These are phyloP conservation scores for Pleurozium schreberi DNA, from an alignment of 225 moss, liverwort and hornwort genomes.

Conservation along the genomic window DNA sequence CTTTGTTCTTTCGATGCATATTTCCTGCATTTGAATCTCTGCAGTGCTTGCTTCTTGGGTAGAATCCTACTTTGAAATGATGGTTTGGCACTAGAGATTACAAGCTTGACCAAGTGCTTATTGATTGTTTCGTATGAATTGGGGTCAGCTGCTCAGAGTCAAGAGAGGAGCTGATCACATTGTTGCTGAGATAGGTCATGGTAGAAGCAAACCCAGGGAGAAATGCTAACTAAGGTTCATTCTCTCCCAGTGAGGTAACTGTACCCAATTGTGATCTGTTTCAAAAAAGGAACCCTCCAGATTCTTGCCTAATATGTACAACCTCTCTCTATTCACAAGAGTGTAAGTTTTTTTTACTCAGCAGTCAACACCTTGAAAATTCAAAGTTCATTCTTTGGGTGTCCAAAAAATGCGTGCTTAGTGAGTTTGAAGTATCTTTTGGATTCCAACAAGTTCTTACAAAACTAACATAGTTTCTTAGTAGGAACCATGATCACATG, in stretches of 20 bases:
- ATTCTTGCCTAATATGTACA: neutral
- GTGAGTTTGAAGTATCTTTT: neutral
- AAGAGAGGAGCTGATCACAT: neutral
- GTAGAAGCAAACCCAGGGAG: neutral
- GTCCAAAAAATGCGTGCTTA: no score
- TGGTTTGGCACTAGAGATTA: neutral
- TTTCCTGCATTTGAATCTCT: neutral
- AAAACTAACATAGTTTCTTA: no score
- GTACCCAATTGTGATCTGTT: neutral
- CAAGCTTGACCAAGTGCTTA: neutral
- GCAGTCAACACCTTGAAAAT: neutral
- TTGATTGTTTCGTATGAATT: neutral
- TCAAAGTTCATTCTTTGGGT: neutral
- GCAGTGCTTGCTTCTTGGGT: neutral
- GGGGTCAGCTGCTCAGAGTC: neutral
- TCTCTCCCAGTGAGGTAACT: neutral
- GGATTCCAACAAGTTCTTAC: neutral
- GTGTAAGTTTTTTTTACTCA: neutral
- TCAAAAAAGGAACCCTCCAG: neutral
- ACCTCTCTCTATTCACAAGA: neutral
- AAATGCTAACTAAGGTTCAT: no score
- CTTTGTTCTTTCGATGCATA: neutral
- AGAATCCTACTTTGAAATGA: neutral
- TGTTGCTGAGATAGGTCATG: neutral
- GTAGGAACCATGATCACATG: neutral